Percentiles rank a stretch among this genome's conserved stretches.
These are phyloP conservation scores for Leptographium galeiforme DNA, from an alignment of 2,329 filamentous ascomycete species.

Conservation along the genomic window DNA sequence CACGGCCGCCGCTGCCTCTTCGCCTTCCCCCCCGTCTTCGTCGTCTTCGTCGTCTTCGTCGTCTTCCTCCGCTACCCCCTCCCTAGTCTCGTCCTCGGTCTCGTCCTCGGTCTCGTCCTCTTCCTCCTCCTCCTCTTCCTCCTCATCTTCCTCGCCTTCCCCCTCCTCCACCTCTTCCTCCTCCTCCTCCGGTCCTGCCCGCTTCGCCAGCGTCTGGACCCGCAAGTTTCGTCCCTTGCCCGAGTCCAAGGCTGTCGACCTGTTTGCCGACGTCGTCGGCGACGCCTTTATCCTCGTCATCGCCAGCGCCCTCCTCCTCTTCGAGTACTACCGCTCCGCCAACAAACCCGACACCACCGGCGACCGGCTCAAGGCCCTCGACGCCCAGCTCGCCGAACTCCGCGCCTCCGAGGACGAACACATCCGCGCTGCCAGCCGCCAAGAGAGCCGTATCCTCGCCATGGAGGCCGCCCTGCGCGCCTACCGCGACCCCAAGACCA, in stretches of 20 bases:
- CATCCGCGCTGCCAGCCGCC: slow-evolving; percentile 30
- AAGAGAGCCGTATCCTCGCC: slow-evolving; percentile 31
- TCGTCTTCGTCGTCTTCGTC: slow-evolving; percentile 24
- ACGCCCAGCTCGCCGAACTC: slow-evolving; percentile 33
- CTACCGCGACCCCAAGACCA: slow-evolving; percentile 43
- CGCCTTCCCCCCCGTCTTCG: slow-evolving; percentile 7
- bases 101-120: too few species aligned
- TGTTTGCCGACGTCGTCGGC: slow-evolving; percentile 53
- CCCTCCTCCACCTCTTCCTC: background rate
- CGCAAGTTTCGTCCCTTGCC: slow-evolving; percentile 50
- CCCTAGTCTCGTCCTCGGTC: too few species aligned
- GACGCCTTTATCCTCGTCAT: slow-evolving; percentile 50
- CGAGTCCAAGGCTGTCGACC: slow-evolving; percentile 50
- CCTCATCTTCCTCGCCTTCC: background rate
- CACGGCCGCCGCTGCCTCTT: background rate
- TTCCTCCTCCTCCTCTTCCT: too few species aligned
- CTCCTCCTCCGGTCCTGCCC: slow-evolving; percentile 5
- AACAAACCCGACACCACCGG: slow-evolving; percentile 46
- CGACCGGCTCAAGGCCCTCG: slow-evolving; percentile 38
- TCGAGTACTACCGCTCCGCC: slow-evolving; percentile 46
- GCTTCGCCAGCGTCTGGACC: slow-evolving; percentile 37
- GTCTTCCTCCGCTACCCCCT: too few species aligned
- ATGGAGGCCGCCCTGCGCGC: slow-evolving; percentile 40
- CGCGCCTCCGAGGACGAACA: slow-evolving; percentile 36
- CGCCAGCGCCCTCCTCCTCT: slow-evolving; percentile 42